phyloP scores from a whole-genome alignment of 2,329 filamentous ascomycete species.

The Cladosporium austrohemisphaericum region DNA sequence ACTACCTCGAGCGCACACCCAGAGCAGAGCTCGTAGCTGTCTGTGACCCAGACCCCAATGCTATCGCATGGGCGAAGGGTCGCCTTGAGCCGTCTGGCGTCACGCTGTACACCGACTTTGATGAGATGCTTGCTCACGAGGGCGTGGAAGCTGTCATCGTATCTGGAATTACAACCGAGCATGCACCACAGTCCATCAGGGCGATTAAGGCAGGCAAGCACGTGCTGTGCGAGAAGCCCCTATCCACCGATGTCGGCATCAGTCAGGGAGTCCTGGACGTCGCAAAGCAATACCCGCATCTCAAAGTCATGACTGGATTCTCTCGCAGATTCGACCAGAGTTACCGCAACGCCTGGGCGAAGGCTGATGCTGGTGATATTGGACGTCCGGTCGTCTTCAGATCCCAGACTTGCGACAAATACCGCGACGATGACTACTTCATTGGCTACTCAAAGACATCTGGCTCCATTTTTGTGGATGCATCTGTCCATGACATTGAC shows the following conservation, averaged over 20 bases:
- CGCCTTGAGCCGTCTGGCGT: conserved; percentile 52
- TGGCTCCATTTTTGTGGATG: conserved; percentile 69
- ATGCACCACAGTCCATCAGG: conserved; percentile 56
- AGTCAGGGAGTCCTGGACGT: conserved; percentile 59
- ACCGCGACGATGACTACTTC: conserved; percentile 64
- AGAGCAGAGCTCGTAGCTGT: conserved; percentile 47
- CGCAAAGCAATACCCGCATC: conserved; percentile 52
- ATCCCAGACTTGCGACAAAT: conserved; percentile 64
- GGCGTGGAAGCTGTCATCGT: conserved; percentile 55
- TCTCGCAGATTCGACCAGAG: conserved; percentile 63
- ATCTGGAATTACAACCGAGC: conserved; percentile 52
- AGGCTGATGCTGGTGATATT: conserved; percentile 53
- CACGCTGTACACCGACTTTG: conserved; percentile 52
- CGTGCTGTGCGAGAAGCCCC: conserved; percentile 58
- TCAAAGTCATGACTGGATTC: conserved; percentile 66
- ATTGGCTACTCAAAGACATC: conserved; percentile 62
- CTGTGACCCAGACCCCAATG: conserved; percentile 42
- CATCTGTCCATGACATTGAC: conserved; percentile 67
- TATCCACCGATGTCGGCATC: conserved; percentile 57
- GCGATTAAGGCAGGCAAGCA: conserved; percentile 54
- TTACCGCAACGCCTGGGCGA: conserved; percentile 57
- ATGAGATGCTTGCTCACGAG: conserved; percentile 55
- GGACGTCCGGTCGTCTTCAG: conserved; percentile 59
- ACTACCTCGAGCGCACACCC: conserved; percentile 46
- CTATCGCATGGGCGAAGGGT: conserved; percentile 47